Percentiles rank a stretch among this genome's conserved stretches.
Conservation (phyloP, 108 stramenopile genomes). For the Schizochytrium sp. region DNA sequence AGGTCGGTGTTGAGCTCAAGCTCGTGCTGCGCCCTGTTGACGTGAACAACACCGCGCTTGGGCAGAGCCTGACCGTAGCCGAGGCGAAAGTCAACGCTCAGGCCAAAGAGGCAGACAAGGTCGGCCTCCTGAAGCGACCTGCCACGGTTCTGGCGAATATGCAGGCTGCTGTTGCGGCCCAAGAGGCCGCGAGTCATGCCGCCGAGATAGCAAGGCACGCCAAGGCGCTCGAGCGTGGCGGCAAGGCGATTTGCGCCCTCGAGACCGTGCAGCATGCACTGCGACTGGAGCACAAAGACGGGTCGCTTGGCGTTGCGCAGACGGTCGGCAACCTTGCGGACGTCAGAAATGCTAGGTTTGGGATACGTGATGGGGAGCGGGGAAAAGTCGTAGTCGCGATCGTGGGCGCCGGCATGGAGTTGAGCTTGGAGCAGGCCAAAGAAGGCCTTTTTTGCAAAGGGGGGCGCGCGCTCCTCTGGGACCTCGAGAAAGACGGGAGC, state of each 20-base stretch:
- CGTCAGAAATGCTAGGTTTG: neutral
- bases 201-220: neutral
- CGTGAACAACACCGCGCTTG: neutral
- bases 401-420: conserved; percentile 13
- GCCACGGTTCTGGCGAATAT: neutral
- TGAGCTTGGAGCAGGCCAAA: neutral
- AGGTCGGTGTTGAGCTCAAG: neutral
- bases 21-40: neutral
- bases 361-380: neutral
- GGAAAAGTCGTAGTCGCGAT: conserved; percentile 8
- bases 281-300: neutral
- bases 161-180: neutral
- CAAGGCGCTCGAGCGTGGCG: neutral
- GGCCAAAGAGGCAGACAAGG: neutral
- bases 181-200: neutral
- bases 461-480: neutral
- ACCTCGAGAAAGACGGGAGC: neutral
- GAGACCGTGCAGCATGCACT: conserved; percentile 7
- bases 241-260: neutral
- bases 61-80: neutral
- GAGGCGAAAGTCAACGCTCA: neutral
- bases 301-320: neutral
- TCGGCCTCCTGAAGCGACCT: neutral
- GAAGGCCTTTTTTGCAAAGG: neutral
- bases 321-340: neutral